A percentile compares a stretch with the other conserved stretches of the same genome.
Evolutionary conservation across 306 rosid genomes (phyloP).

Genomic region (Cucurbita moschata): DNA sequence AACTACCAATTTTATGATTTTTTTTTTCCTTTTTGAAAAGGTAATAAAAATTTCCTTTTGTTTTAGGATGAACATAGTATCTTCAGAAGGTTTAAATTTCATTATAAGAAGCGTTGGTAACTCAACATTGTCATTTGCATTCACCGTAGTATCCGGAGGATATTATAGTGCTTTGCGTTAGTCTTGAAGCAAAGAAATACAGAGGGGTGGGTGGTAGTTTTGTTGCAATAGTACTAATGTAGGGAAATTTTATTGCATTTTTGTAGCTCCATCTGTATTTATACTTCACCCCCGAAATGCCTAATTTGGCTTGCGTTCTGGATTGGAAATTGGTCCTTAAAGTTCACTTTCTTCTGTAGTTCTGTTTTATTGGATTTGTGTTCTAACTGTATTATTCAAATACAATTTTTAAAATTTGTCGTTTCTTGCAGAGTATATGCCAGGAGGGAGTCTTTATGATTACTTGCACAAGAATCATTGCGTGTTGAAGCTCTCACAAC

Average conservation of each 20-base stretch:
- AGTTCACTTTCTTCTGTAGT: conserved; percentile 4
- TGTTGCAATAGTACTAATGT: background rate
- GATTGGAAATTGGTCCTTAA: background rate
- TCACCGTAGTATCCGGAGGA: no score
- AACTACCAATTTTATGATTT: background rate
- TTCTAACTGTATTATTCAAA: background rate
- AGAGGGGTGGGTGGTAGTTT: background rate
- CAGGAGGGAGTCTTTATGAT: conserved; percentile 93
- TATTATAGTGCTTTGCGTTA: no score
- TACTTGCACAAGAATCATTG: conserved; percentile 86
- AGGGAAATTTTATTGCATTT: background rate
- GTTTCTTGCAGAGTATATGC: conserved; percentile 79
- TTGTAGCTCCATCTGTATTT: background rate
- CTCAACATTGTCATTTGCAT: no score
- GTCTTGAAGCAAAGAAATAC: no score
- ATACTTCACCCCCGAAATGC: background rate
- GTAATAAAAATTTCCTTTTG: background rate
- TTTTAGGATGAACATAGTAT: background rate
- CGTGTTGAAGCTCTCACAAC: conserved; percentile 52
- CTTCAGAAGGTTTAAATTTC: no score
- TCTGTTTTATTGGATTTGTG: background rate
- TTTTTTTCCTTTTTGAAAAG: background rate
- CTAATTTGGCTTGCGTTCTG: background rate
- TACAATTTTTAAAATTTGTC: conserved; percentile 7
- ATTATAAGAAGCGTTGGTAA: no score